Base-by-base conservation (phyloP, 805 yeast species). In the Peterozyma xylosa region DNA sequence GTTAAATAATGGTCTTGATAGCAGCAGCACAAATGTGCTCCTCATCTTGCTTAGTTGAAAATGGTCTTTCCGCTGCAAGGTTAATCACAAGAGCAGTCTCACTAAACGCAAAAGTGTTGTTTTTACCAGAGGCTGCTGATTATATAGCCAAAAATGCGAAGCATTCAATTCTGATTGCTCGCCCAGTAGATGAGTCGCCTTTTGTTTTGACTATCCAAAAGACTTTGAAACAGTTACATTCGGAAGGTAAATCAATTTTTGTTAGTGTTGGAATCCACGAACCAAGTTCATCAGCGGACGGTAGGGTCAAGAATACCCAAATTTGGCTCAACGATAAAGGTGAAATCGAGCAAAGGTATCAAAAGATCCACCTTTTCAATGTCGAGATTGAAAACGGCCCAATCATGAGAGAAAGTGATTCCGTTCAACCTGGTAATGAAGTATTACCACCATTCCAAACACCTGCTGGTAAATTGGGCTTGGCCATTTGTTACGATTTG, bases 121-220 rank as follows among this genome's bases (percentile, higher is more conserved):
- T 93, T 56, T 72, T 91, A 38, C 98, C 98, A 2, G 99, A 91
- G 59, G 98, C 98, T 0, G 74, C 93, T 4, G 98, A 91, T 59
- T 91, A 88, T 59, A 71, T 91, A 35, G 82, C 96, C 5, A 69
- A 77, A 42, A 77, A 78, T 55, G 82, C 90, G 1, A 59, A 53
- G 1, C 90, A 87, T 51, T 80, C 95, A 1, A 67, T 70, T 42
- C 51, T 65, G 27, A 63, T 91, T n/a, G 88, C 83, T 0, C 56
- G 68, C 35, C 47, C 73, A 11, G 67, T 71, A 27, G 62, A 65
- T 1, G 56, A 66, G 40, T 60, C 73, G 13, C 59, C 65, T 39
- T 77, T 73, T 51, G 53, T 71, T 38, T 47, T 55, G 39, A 71
- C 66, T 10, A 60, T 82, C 40, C 78, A 69, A 44, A 49, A 54